These are phyloP conservation scores for Saturnispora dispora DNA, from an alignment of 805 yeast species.

Conservation along the genomic window DNA sequence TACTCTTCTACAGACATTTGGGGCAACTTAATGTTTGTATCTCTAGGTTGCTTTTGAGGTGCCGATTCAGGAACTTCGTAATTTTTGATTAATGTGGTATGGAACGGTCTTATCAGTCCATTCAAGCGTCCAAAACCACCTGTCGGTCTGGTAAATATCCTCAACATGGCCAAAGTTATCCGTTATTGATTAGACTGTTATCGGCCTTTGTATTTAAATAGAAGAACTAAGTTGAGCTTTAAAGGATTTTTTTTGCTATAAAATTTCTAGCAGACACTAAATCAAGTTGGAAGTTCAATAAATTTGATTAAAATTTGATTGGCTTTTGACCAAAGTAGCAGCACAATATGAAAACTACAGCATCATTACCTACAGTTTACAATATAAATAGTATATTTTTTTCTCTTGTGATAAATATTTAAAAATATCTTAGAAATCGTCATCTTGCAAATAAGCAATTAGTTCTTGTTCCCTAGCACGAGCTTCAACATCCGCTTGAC, in stretches of 20 bases:
- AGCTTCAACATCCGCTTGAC: slow-evolving; percentile 44
- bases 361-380: not conserved
- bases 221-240: not conserved
- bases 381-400: not conserved
- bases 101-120: slow-evolving; percentile 1
- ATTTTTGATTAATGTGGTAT: not conserved
- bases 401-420: not conserved
- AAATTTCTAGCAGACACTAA: no score
- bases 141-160: not conserved
- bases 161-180: not conserved
- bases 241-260: not conserved
- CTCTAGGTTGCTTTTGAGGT: slow-evolving; percentile 9
- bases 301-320: not conserved
- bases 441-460: slow-evolving; percentile 36
- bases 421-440: slow-evolving; percentile 28
- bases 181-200: not conserved
- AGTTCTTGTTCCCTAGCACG: slow-evolving; percentile 44
- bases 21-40: slow-evolving; percentile 17
- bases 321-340: not conserved
- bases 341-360: no score
- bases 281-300: no score
- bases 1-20: slow-evolving; percentile 27
- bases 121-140: not conserved
- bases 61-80: slow-evolving; percentile 14
- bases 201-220: not conserved